Conservation (phyloP, 805 yeast genomes). For the Wickerhamiella siamensis region DNA sequence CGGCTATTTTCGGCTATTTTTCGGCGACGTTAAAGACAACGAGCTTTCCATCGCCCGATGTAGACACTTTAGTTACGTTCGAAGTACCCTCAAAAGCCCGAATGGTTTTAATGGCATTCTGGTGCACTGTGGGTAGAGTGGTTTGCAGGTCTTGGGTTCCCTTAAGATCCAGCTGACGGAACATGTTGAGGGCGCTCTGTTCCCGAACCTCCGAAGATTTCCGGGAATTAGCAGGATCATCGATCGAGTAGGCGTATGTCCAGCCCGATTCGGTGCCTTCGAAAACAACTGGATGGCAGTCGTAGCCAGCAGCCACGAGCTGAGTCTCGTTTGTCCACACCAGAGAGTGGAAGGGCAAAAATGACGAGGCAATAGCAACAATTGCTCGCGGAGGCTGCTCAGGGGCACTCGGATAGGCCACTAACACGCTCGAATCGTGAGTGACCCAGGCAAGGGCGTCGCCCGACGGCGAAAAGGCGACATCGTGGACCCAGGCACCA, state of each 20-base stretch:
- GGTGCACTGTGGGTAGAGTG: slow-evolving; percentile 65
- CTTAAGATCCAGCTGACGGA: slow-evolving; percentile 87
- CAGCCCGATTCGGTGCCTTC: slow-evolving; percentile 51
- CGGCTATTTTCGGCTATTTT: not conserved
- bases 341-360: slow-evolving; percentile 69
- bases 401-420: slow-evolving; percentile 62
- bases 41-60: slow-evolving; percentile 86
- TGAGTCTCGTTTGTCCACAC: slow-evolving; percentile 53
- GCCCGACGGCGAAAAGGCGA: slow-evolving; percentile 68
- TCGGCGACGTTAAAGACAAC: slow-evolving; percentile 47
- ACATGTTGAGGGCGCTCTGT: slow-evolving; percentile 59
- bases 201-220: slow-evolving; percentile 37
- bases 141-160: slow-evolving; percentile 46
- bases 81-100: slow-evolving; percentile 25
- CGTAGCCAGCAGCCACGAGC: slow-evolving; percentile 80
- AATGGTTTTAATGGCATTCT: slow-evolving; percentile 66
- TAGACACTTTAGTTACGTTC: slow-evolving; percentile 41
- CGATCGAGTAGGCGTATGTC: slow-evolving; percentile 45
- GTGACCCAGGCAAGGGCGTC: slow-evolving; percentile 66
- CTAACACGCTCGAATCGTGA: slow-evolving; percentile 72
- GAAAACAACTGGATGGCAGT: slow-evolving; percentile 79
- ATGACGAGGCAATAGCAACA: slow-evolving; percentile 43
- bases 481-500: slow-evolving; percentile 88
- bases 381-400: slow-evolving; percentile 52
- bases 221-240: slow-evolving; percentile 33